Conservation (phyloP, 345 rosid species). For the Brassica napus region DNA sequence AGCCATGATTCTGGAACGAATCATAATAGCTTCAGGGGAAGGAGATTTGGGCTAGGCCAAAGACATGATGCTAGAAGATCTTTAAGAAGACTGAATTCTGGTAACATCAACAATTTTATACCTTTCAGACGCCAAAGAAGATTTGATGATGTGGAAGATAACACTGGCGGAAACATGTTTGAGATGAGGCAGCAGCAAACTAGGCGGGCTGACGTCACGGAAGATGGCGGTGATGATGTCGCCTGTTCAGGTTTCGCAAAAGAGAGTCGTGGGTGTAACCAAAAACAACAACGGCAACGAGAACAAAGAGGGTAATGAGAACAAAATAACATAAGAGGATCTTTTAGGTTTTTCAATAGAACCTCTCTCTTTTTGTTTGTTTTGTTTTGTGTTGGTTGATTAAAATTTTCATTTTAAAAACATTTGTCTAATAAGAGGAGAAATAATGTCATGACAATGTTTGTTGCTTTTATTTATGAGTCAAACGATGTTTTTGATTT, state of each 20-base stretch:
- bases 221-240: not conserved
- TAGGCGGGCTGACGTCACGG: constrained; percentile 28
- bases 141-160: constrained; percentile 40
- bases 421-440: not conserved
- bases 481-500: not conserved
- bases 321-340: not conserved
- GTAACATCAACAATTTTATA: constrained; percentile 12
- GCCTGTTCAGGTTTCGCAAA: constrained; percentile 1
- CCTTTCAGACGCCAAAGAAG: constrained; percentile 26
- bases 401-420: not conserved
- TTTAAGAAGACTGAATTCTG: constrained; percentile 27
- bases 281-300: not conserved
- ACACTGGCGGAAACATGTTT: constrained; percentile 37
- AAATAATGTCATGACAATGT: constrained; percentile 5
- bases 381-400: constrained; percentile 7
- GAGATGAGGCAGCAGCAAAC: constrained; percentile 37
- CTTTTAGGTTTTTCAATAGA: not conserved
- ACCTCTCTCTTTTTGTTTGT: not conserved
- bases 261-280: not conserved
- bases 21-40: constrained; percentile 28
- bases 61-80: constrained; percentile 41
- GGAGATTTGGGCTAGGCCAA: constrained; percentile 42
- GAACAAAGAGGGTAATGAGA: constrained; percentile 11
- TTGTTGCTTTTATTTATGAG: constrained; percentile 1
- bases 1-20: constrained; percentile 20